phyloP scores from a whole-genome alignment of 73 alveolate species.

The Strombidium stylifer region DNA sequence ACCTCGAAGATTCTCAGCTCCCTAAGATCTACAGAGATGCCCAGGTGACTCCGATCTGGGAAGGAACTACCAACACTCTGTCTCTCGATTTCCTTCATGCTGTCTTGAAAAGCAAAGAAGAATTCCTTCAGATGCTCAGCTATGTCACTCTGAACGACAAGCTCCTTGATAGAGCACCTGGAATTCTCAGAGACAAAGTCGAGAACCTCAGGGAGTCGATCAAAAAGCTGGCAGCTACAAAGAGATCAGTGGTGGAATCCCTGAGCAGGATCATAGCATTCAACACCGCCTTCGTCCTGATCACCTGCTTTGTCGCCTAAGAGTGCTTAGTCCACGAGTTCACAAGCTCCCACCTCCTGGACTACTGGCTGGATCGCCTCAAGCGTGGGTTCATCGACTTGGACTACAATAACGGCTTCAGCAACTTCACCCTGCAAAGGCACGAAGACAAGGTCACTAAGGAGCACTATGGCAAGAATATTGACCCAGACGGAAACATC shows the following conservation, averaged over 20 bases:
- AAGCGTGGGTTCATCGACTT: no score
- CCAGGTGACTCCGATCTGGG: constrained; percentile 87
- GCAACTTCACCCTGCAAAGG: no score
- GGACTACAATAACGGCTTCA: no score
- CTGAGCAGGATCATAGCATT: constrained; percentile 1
- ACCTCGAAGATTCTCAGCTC: constrained; percentile 75
- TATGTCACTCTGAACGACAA: not conserved
- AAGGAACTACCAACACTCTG: constrained; percentile 86
- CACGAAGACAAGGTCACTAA: no score
- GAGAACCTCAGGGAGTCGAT: not conserved
- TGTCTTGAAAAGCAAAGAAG: not conserved
- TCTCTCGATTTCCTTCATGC: constrained; percentile 59
- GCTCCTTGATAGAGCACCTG: not conserved
- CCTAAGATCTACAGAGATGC: constrained; percentile 83
- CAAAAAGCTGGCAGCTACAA: not conserved
- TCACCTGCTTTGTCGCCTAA: no score
- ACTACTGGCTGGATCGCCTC: no score
- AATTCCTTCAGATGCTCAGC: not conserved
- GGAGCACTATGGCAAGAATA: no score
- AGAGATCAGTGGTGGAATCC: not conserved
- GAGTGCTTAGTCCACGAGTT: no score
- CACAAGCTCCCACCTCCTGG: no score
- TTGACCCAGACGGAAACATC: no score
- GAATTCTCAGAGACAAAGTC: not conserved
- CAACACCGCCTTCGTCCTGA: not conserved